phyloP scores from a whole-genome alignment of 2,329 filamentous ascomycete species.

The Triangularia setosa region DNA sequence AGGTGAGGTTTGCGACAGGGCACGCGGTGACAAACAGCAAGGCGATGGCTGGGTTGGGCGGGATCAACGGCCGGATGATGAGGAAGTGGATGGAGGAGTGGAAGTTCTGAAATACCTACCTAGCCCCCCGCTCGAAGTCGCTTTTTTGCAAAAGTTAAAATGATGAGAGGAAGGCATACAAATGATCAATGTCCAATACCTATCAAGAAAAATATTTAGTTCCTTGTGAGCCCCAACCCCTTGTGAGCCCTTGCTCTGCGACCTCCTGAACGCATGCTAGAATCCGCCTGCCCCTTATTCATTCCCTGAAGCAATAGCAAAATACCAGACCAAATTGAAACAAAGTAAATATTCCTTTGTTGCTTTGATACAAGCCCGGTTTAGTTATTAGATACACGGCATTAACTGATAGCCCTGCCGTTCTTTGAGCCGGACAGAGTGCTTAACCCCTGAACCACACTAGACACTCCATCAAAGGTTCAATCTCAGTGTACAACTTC shows the following conservation, averaged over 20 bases:
- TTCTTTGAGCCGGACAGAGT: neutral
- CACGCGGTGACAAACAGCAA: neutral
- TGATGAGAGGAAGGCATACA: too few relatives aligned
- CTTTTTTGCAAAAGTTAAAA: too few relatives aligned
- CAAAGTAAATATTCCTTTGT: neutral
- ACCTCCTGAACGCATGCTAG: too few relatives aligned
- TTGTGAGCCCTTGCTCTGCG: too few relatives aligned
- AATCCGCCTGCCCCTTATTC: neutral
- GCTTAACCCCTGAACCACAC: neutral
- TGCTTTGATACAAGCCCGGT: neutral
- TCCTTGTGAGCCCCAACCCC: too few relatives aligned
- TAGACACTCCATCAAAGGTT: neutral
- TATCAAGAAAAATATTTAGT: too few relatives aligned
- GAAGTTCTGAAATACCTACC: neutral
- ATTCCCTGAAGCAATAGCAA: neutral
- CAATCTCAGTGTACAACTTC: neutral
- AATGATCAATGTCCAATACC: too few relatives aligned
- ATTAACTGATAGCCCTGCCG: neutral
- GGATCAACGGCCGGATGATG: neutral
- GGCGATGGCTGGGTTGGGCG: neutral
- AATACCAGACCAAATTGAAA: neutral
- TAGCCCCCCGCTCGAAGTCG: too few relatives aligned
- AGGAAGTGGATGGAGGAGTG: neutral
- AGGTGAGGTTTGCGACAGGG: neutral
- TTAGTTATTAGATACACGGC: too few relatives aligned